These are phyloP conservation scores for Aspergillus saccharolyticus DNA, from an alignment of 495 filamentous ascomycete genomes.

Conservation along the genomic window DNA sequence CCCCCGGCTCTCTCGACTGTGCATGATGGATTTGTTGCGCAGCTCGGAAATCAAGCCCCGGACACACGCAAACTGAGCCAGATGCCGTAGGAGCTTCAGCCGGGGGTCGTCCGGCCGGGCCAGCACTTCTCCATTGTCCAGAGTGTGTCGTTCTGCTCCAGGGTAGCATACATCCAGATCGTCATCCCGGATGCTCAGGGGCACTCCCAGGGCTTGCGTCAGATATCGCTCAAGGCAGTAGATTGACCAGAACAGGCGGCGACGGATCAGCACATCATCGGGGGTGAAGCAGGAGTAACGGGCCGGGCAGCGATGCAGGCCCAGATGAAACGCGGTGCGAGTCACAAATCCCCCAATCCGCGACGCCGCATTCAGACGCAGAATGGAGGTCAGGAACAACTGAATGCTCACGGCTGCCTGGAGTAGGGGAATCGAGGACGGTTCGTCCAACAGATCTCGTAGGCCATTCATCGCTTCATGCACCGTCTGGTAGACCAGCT, in stretches of 20 bases:
- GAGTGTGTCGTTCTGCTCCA: slow-evolving; percentile 30
- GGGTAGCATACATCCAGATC: slow-evolving; percentile 51
- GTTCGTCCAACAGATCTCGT: slow-evolving; percentile 29
- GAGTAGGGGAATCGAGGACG: slow-evolving; percentile 33
- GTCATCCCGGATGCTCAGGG: slow-evolving; percentile 47
- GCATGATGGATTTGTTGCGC: slow-evolving; percentile 42
- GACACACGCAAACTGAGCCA: slow-evolving; percentile 41
- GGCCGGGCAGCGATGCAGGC: slow-evolving; percentile 45
- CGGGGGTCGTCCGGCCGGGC: slow-evolving; percentile 15
- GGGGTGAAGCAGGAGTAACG: slow-evolving; percentile 36
- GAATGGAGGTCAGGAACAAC: slow-evolving; percentile 41
- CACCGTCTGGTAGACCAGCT: slow-evolving; percentile 34
- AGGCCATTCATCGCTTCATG: slow-evolving; percentile 35
- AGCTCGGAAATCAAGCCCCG: slow-evolving; percentile 41
- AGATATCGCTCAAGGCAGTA: slow-evolving; percentile 47
- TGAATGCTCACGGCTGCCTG: slow-evolving; percentile 44
- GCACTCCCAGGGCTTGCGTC: slow-evolving; percentile 44
- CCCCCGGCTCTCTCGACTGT: slow-evolving; percentile 30
- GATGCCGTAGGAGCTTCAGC: slow-evolving; percentile 30
- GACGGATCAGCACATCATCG: slow-evolving; percentile 35
- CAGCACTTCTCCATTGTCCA: not conserved
- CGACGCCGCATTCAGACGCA: slow-evolving; percentile 46
- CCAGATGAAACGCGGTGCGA: slow-evolving; percentile 44
- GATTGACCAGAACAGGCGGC: slow-evolving; percentile 47
- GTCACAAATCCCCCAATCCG: slow-evolving; percentile 42